Percentiles rank a stretch among this genome's conserved stretches.
Conservation (phyloP, 352 stramenopile species). For the Phytophthora foliorum region DNA sequence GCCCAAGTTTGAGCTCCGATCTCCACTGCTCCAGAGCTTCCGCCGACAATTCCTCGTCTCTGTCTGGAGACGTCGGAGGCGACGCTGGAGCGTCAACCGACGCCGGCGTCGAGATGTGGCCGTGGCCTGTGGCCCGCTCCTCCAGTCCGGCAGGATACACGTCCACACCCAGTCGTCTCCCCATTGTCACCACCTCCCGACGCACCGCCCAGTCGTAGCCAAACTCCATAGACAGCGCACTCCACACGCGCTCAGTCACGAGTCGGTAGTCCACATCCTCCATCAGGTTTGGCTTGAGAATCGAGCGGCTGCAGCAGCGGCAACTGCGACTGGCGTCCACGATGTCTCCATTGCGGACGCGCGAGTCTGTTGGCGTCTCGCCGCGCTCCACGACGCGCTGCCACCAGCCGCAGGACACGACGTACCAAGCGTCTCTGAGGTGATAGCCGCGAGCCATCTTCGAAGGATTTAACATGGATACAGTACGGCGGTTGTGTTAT, state of each 20-base stretch:
- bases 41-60: slow-evolving; percentile 33
- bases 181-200: slow-evolving; percentile 55
- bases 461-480: slow-evolving; percentile 23
- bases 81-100: slow-evolving; percentile 16
- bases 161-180: slow-evolving; percentile 53
- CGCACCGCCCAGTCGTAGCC: slow-evolving; percentile 73
- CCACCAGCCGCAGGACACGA: slow-evolving; percentile 69
- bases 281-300: slow-evolving; percentile 56
- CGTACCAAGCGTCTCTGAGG: slow-evolving; percentile 66
- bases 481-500: not conserved
- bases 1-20: slow-evolving; percentile 48
- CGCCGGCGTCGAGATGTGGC: slow-evolving; percentile 14
- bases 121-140: slow-evolving; percentile 28
- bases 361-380: slow-evolving; percentile 18
- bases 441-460: slow-evolving; percentile 38
- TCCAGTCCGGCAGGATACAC: slow-evolving; percentile 64
- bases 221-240: slow-evolving; percentile 61
- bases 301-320: slow-evolving; percentile 51
- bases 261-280: slow-evolving; percentile 70
- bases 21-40: slow-evolving; percentile 59
- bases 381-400: slow-evolving; percentile 36
- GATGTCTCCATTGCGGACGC: slow-evolving; percentile 54
- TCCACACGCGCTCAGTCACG: slow-evolving; percentile 78
- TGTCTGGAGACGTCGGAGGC: slow-evolving; percentile 48
- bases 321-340: slow-evolving; percentile 60